Evolutionary conservation across 2,329 filamentous ascomycete genomes (phyloP).

Genomic region (Exophiala calicioides): DNA sequence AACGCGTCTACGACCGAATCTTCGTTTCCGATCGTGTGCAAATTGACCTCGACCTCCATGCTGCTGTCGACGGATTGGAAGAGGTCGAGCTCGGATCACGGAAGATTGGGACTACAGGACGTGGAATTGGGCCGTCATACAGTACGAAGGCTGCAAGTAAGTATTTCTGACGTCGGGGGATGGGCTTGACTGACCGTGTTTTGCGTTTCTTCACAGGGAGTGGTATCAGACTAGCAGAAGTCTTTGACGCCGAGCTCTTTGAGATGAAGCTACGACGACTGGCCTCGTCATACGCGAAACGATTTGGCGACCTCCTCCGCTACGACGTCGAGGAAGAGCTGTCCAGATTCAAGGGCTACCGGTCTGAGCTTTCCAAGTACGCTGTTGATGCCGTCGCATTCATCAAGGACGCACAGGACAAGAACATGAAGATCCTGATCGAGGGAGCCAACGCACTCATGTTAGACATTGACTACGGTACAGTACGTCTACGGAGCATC

Average conservation of each 20-base stretch:
- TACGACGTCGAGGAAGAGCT: conserved; percentile 65
- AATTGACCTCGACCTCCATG: conserved; percentile 48
- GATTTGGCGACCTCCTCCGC: conserved; percentile 58
- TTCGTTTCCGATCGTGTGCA: conserved; percentile 51
- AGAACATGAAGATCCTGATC: conserved; percentile 60
- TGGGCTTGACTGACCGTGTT: no score
- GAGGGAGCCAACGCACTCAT: conserved; percentile 66
- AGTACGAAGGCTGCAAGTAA: conserved; percentile 63
- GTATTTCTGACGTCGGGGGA: no score
- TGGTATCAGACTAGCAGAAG: no score
- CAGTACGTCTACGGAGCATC: no score
- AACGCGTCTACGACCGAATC: conserved; percentile 43
- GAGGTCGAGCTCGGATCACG: conserved; percentile 42
- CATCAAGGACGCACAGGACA: conserved; percentile 41
- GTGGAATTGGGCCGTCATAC: conserved; percentile 60
- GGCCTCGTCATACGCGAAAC: conserved; percentile 52
- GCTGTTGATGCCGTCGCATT: conserved; percentile 46
- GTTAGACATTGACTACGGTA: conserved; percentile 59
- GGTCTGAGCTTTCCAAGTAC: conserved; percentile 50
- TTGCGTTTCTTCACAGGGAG: no score
- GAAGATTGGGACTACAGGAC: conserved; percentile 52
- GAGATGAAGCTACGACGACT: no score
- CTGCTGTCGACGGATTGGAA: conserved; percentile 48
- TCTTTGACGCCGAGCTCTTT: no score
- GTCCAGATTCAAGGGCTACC: conserved; percentile 45